Evolutionary conservation across 148 eudicot genomes (phyloP).

Genomic region (Fagopyrum tataricum): DNA sequence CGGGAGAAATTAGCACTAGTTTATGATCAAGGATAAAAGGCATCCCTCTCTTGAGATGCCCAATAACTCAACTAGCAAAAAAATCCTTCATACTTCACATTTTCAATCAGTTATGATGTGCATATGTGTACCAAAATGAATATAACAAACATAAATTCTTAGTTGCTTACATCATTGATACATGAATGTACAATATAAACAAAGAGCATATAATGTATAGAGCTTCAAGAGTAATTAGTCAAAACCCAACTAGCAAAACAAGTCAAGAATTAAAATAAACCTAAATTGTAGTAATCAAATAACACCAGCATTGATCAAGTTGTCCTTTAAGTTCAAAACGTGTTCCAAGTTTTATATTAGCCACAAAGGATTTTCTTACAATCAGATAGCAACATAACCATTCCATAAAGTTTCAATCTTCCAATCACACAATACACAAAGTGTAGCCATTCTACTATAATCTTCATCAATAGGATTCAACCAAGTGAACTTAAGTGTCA

Average conservation of each 20-base stretch:
- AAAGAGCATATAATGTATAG: not conserved
- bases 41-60: conserved; percentile 19
- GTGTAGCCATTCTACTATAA: not conserved
- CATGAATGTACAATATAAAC: not conserved
- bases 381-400: not conserved
- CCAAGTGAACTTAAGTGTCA: no score
- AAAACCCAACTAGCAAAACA: not conserved
- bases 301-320: not conserved
- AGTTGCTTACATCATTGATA: no score
- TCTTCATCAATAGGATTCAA: no score
- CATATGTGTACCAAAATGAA: no score
- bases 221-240: not conserved
- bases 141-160: no score
- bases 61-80: not conserved
- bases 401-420: not conserved
- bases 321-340: not conserved
- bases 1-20: conserved; percentile 23
- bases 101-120: not conserved
- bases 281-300: not conserved
- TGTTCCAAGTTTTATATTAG: not conserved
- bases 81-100: not conserved
- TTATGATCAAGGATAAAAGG: conserved; percentile 34
- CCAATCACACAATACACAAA: not conserved
- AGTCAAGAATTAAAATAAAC: not conserved
- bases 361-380: not conserved